Evolutionary conservation across 2,329 filamentous ascomycete species (phyloP), one percentile per base, ranked within the genome.

Genomic region (Phyllosticta ampelicida): DNA sequence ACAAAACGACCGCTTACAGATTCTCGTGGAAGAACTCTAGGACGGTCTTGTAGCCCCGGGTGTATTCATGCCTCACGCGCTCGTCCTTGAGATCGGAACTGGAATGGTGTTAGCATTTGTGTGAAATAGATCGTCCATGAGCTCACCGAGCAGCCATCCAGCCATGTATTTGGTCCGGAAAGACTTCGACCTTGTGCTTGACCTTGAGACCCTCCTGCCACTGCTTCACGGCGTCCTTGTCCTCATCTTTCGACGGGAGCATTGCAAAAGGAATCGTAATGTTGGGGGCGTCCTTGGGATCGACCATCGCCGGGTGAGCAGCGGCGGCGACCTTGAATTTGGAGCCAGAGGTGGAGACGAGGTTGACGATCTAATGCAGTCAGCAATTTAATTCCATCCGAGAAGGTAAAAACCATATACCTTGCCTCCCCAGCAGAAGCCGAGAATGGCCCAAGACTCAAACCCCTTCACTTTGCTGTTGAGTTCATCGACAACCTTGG

Each of bases 261-360:
- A 83, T 74, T 6, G 76, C 75, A 68, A 80, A 80, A 1, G 82
- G 82, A 48, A 84, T 80, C 3, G 75, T 78, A 44, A 84, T 73
- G 5, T 73, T 74, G 53, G 76, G 73, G 2, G 81, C 82, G 62
- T 84, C 82, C 26, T 78, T 75, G 13, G 76, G 77, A 54, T 82
- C 81, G 11, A 84, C 75, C 81, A 84, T 83, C 26, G 81, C 81
- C 5, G 82, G 82, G 66, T 84, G 81, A 62, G 73, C 77, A 23
- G 79, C 73, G 9, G 76, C 81, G 2, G 77, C 81, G 16, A 77
- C 79, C 70, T 81, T 83, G 75, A 84, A 84, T 13, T 69, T 68
- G 20, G 79, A 80, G 50, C 74, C 76, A 59, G 76, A 65, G 56
- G 76, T 73, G 3, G 77, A 75, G n/a, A 75, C 72, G 29, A 83